A percentile compares a stretch with the other conserved stretches of the same genome.
These are phyloP conservation scores for Exophiala phaeomuriformis DNA, from an alignment of 2,329 filamentous ascomycete species.

Conservation along the genomic window DNA sequence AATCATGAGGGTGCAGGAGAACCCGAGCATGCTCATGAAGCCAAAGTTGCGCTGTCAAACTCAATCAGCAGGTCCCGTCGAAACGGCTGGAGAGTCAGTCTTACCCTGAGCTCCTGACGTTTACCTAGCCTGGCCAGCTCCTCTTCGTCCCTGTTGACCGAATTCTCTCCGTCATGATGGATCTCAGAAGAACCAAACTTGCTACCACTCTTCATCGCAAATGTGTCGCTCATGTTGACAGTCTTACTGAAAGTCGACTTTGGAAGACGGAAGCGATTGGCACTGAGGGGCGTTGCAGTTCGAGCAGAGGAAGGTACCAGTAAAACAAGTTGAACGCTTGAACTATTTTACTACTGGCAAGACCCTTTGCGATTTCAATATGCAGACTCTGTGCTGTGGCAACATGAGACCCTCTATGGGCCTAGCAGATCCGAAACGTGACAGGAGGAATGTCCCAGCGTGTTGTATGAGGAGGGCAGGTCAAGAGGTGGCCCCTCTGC, in stretches of 20 bases:
- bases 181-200: conserved; percentile 8
- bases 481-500: too few species aligned
- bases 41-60: conserved; percentile 27
- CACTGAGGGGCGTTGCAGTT: background rate
- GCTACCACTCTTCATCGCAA: conserved; percentile 9
- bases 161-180: conserved; percentile 9
- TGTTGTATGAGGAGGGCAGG: too few species aligned
- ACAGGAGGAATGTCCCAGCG: too few species aligned
- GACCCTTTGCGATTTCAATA: too few species aligned
- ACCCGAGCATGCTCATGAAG: conserved; percentile 29
- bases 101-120: conserved; percentile 16
- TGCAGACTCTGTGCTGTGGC: too few species aligned
- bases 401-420: too few species aligned
- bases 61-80: conserved; percentile 2
- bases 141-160: conserved; percentile 13
- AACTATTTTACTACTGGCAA: background rate
- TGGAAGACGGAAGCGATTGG: background rate
- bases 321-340: background rate
- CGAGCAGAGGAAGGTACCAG: too few species aligned
- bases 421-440: too few species aligned
- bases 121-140: conserved; percentile 17
- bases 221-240: conserved; percentile 8
- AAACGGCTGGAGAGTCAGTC: background rate
- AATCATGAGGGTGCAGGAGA: conserved; percentile 28
- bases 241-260: background rate